These are phyloP conservation scores for Saccharomycopsis sp. DNA, from an alignment of 805 yeast species.

Conservation along the genomic window DNA sequence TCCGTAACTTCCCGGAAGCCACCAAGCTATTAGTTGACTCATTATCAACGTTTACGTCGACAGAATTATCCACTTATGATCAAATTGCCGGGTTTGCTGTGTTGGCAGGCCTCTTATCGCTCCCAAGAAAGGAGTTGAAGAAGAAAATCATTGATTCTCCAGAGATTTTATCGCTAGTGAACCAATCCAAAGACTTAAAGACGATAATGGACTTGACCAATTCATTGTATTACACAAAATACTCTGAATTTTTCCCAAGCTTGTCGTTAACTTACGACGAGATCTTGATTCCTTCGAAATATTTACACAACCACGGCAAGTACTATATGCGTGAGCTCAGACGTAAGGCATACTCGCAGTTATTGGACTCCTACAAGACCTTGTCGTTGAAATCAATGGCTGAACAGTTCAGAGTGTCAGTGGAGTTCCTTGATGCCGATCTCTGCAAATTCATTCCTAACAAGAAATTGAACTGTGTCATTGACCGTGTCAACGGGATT, in stretches of 20 bases:
- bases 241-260: constrained; percentile 68
- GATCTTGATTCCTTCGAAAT: constrained; percentile 58
- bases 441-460: constrained; percentile 87
- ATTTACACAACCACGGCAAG: constrained; percentile 69
- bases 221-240: constrained; percentile 84
- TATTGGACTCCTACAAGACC: constrained; percentile 90
- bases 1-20: constrained; percentile 82
- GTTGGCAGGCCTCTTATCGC: constrained; percentile 76
- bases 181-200: constrained; percentile 63
- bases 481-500: constrained; percentile 91
- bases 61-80: constrained; percentile 83
- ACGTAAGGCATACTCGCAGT: constrained; percentile 89
- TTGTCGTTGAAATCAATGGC: constrained; percentile 91
- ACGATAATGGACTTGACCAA: constrained; percentile 81
- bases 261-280: constrained; percentile 72
- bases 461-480: constrained; percentile 89
- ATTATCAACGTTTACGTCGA: constrained; percentile 89
- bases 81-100: constrained; percentile 85
- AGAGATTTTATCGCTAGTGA: constrained; percentile 74
- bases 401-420: constrained; percentile 81
- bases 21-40: constrained; percentile 82
- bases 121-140: constrained; percentile 81
- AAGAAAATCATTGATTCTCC: constrained; percentile 86
- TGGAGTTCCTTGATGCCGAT: constrained; percentile 81
- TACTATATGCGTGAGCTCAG: constrained; percentile 89